Conservation (phyloP, 306 rosid genomes). For the Glycine soja region DNA sequence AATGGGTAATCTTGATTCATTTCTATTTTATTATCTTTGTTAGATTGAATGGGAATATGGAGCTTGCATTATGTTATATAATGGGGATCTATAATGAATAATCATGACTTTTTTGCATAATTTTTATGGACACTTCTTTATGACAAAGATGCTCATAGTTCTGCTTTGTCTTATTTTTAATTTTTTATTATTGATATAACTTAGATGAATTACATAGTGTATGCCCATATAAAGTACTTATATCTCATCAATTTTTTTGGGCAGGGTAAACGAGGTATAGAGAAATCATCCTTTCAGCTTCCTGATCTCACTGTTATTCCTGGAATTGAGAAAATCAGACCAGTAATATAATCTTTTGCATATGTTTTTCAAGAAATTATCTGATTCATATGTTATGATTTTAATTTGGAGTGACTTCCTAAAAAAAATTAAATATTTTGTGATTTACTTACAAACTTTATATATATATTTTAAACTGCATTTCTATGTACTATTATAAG, state of each 20-base stretch:
- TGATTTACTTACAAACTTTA: slow-evolving; percentile 13
- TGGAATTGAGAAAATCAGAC: slow-evolving; percentile 98
- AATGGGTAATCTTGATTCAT: slow-evolving; percentile 73
- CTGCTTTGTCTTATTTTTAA: slow-evolving; percentile 66
- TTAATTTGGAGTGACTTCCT: background rate
- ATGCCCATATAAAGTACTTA: slow-evolving; percentile 29
- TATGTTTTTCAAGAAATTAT: background rate
- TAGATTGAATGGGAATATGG: slow-evolving; percentile 62
- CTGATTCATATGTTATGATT: background rate
- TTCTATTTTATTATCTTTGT: slow-evolving; percentile 59
- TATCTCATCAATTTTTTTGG: slow-evolving; percentile 62
- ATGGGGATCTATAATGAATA: slow-evolving; percentile 39
- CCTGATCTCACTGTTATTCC: slow-evolving; percentile 99
- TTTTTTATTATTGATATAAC: slow-evolving; percentile 39
- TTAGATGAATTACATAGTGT: slow-evolving; percentile 41
- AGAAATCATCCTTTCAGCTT: slow-evolving; percentile 97
- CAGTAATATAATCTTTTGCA: slow-evolving; percentile 53
- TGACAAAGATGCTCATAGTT: slow-evolving; percentile 59
- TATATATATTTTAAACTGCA: slow-evolving; percentile 14
- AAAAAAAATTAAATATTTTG: background rate
- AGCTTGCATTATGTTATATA: slow-evolving; percentile 40
- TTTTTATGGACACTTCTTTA: slow-evolving; percentile 49
- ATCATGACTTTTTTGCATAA: slow-evolving; percentile 38
- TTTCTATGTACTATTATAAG: slow-evolving; percentile 14
- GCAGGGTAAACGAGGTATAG: slow-evolving; percentile 98